Evolutionary conservation across 1,284 basidiomycete species (phyloP).

Genomic region (Ustilago cynodontis): DNA sequence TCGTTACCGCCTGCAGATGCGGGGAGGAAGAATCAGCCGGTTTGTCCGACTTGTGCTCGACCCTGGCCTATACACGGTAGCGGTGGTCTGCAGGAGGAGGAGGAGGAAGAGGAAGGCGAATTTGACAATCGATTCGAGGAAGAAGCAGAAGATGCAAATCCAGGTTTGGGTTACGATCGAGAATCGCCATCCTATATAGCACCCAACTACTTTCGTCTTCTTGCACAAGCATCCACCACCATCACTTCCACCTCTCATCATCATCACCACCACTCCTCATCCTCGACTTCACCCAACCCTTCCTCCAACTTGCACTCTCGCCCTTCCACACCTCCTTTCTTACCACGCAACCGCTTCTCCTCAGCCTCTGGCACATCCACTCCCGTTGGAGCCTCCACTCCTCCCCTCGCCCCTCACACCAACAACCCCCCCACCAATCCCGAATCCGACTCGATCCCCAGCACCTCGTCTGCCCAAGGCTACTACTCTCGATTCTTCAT

Average conservation of each 20-base stretch:
- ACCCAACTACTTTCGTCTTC: constrained; percentile 62
- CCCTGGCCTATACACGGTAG: constrained; percentile 22
- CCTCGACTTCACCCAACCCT: not conserved
- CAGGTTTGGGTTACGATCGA: not conserved
- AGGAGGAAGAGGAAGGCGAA: no score
- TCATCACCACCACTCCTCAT: not conserved
- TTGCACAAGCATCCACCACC: constrained; percentile 42
- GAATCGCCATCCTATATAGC: constrained; percentile 38
- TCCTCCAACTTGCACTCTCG: constrained; percentile 5
- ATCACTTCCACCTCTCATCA: not conserved
- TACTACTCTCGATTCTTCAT: constrained; percentile 81
- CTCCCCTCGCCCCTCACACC: no score
- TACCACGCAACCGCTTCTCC: constrained; percentile 25
- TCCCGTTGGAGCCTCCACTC: constrained; percentile 4
- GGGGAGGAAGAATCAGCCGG: not conserved
- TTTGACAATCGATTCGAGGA: constrained; percentile 7
- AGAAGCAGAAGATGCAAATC: not conserved
- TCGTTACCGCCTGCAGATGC: not conserved
- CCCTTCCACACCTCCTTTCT: constrained; percentile 12
- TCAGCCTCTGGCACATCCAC: constrained; percentile 33
- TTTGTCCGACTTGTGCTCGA: constrained; percentile 49
- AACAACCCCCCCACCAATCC: constrained; percentile 17
- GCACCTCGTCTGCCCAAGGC: constrained; percentile 69
- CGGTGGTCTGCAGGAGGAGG: constrained; percentile 2
- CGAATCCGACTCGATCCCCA: constrained; percentile 34